Percentiles rank a stretch among this genome's conserved stretches.
phyloP scores from a whole-genome alignment of 176 grass and related monocot genomes.

The Elaeis guineensis region DNA sequence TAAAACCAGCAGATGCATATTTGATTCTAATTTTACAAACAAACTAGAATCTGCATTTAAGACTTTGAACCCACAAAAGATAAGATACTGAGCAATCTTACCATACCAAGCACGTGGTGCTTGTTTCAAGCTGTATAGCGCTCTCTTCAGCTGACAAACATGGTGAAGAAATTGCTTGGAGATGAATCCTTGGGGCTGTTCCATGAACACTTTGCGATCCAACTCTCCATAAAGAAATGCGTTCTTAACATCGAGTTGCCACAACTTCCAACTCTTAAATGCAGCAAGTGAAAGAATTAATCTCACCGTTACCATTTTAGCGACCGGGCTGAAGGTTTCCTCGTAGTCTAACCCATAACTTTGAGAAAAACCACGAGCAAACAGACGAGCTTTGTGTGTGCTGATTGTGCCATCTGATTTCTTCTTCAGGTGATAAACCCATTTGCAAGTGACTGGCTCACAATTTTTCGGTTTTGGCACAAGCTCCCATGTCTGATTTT shows the following conservation, averaged over 20 bases:
- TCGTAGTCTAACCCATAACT: not conserved
- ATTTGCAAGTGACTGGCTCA: not conserved
- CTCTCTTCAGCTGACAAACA: not conserved
- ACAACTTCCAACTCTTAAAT: not conserved
- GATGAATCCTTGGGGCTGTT: not conserved
- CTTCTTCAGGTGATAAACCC: not conserved
- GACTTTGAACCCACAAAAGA: too few relatives aligned
- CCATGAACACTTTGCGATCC: not conserved
- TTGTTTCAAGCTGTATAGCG: conserved; percentile 4
- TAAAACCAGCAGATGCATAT: not conserved
- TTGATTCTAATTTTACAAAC: not conserved
- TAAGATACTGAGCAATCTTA: not conserved
- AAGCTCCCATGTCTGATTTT: not conserved
- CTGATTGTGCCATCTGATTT: not conserved
- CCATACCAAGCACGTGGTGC: not conserved
- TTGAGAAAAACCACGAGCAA: not conserved
- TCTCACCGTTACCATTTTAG: not conserved
- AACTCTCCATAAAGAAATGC: not conserved
- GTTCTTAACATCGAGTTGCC: conserved; percentile 1
- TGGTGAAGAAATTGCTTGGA: not conserved
- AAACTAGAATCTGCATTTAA: not conserved
- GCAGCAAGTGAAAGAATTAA: not conserved
- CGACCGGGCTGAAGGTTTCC: not conserved
- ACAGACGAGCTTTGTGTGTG: not conserved
- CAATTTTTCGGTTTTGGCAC: not conserved